phyloP scores from a whole-genome alignment of 129 eudicot genomes.

The Escallonia herrerae region DNA sequence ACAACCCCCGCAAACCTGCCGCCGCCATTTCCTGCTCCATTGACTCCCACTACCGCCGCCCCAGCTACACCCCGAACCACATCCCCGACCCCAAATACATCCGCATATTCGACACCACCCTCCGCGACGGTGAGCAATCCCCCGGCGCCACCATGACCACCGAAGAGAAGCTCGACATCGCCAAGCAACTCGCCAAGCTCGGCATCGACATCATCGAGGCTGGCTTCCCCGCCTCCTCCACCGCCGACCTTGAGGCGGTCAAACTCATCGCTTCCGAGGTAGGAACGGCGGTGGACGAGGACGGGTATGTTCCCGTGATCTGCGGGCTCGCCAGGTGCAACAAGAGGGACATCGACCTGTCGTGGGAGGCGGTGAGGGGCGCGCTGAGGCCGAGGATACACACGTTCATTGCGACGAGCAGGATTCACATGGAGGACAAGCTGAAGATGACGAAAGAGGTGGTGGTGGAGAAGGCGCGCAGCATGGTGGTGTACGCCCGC shows the following conservation, averaged over 20 bases:
- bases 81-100: slow-evolving; percentile 65
- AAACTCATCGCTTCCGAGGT: slow-evolving; percentile 56
- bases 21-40: not conserved
- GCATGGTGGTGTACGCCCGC: slow-evolving; percentile 73
- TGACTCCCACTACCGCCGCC: slow-evolving; percentile 20
- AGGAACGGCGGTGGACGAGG: slow-evolving; percentile 34
- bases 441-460: slow-evolving; percentile 55
- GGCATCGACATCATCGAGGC: slow-evolving; percentile 92
- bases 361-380: slow-evolving; percentile 84
- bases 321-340: slow-evolving; percentile 82
- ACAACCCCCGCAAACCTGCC: slow-evolving; percentile 6
- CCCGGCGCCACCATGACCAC: slow-evolving; percentile 92
- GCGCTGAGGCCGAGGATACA: slow-evolving; percentile 79
- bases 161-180: slow-evolving; percentile 73
- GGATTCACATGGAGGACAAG: slow-evolving; percentile 86
- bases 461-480: slow-evolving; percentile 69
- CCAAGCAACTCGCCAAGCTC: slow-evolving; percentile 57
- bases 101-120: slow-evolving; percentile 87
- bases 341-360: slow-evolving; percentile 55
- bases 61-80: slow-evolving; percentile 56
- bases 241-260: slow-evolving; percentile 80
- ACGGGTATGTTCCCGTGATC: slow-evolving; percentile 67
- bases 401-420: slow-evolving; percentile 87
- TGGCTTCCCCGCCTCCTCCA: slow-evolving; percentile 88
- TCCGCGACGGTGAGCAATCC: slow-evolving; percentile 92